These are phyloP conservation scores for Ceratobasidium sp. DNA, from an alignment of 1,284 basidiomycete genomes.

Conservation along the genomic window DNA sequence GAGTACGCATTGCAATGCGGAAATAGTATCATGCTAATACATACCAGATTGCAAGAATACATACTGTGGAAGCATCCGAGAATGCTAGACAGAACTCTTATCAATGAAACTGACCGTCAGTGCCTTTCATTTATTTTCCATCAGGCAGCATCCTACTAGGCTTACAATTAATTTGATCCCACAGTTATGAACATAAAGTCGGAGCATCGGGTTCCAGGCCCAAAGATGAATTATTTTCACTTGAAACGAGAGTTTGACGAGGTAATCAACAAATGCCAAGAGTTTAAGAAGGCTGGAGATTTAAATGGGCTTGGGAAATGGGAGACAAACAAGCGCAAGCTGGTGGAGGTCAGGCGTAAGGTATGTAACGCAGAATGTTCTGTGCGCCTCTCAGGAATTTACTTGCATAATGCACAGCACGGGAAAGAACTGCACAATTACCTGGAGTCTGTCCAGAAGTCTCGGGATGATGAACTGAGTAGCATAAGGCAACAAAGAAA, in stretches of 20 bases:
- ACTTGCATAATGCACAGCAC: not conserved
- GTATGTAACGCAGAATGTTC: too few species aligned
- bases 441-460: not conserved
- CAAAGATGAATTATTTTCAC: too few species aligned
- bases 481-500: not conserved
- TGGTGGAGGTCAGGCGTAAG: not conserved
- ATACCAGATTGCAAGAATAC: not conserved
- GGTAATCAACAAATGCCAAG: not conserved
- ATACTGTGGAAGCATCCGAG: not conserved
- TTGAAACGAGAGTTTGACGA: not conserved
- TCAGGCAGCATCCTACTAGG: too few species aligned
- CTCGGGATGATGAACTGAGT: not conserved
- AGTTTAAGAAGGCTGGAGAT: not conserved
- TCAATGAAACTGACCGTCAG: not conserved
- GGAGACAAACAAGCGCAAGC: not conserved
- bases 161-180: too few species aligned
- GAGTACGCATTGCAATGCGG: not conserved
- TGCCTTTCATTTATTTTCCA: too few species aligned
- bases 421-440: not conserved
- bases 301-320: not conserved
- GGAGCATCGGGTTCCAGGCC: too few species aligned
- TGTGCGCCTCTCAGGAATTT: too few species aligned
- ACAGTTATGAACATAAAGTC: too few species aligned
- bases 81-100: not conserved
- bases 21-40: not conserved